Conservation (phyloP, 1,139 yeast genomes). For the Geotrichum fermentans region DNA sequence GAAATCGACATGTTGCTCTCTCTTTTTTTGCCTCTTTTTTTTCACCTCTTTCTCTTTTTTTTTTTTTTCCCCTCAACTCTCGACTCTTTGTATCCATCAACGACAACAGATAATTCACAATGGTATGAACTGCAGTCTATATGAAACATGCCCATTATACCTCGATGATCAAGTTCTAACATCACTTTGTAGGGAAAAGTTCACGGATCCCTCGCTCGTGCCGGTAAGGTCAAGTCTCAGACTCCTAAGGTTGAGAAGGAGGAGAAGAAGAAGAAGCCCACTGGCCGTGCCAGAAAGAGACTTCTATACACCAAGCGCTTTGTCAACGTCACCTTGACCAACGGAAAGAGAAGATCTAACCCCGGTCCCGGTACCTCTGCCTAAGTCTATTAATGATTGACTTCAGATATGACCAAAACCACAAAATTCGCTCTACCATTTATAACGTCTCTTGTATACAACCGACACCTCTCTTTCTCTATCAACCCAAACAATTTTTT, state of each 20-base stretch:
- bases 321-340: slow-evolving; percentile 94
- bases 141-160: neutral
- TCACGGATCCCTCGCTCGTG: slow-evolving; percentile 99
- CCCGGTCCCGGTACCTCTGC: slow-evolving; percentile 58
- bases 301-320: slow-evolving; percentile 95
- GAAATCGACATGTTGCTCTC: too few species aligned
- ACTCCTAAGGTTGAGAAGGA: slow-evolving; percentile 93
- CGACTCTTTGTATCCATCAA: slow-evolving; percentile 1
- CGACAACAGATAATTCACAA: slow-evolving; percentile 10
- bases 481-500: too few species aligned
- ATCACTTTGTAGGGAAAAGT: slow-evolving; percentile 66
- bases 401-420: neutral
- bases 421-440: neutral
- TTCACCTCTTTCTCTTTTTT: neutral
- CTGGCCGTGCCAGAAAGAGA: slow-evolving; percentile 98
- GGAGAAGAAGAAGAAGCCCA: slow-evolving; percentile 72
- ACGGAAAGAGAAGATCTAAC: slow-evolving; percentile 99
- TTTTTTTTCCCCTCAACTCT: neutral
- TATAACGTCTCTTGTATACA: neutral
- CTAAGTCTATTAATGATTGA: neutral
- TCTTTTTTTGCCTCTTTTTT: neutral
- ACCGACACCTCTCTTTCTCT: neutral
- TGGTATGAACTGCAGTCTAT: slow-evolving; percentile 5
- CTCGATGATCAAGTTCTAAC: neutral
- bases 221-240: slow-evolving; percentile 99